These are phyloP conservation scores for Pochonia chlamydosporia DNA, from an alignment of 2,329 filamentous ascomycete genomes.

Conservation along the genomic window DNA sequence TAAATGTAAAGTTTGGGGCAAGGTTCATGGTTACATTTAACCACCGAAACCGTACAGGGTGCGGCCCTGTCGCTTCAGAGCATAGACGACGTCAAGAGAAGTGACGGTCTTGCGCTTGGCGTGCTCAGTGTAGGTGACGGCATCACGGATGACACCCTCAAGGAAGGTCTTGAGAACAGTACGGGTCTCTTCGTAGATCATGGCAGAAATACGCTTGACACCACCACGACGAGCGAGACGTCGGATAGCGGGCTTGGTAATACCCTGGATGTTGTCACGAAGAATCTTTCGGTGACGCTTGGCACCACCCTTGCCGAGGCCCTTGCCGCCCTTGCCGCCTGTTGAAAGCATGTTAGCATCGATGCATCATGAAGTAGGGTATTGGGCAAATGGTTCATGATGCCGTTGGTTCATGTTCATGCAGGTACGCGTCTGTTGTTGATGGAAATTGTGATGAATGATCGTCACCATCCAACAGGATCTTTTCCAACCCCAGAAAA, in stretches of 20 bases:
- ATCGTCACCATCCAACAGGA: not conserved
- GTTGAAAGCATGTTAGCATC: slow-evolving; percentile 38
- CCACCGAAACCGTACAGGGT: slow-evolving; percentile 88
- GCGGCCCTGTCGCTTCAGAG: slow-evolving; percentile 63
- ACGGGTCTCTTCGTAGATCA: slow-evolving; percentile 77
- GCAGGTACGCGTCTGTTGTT: not conserved
- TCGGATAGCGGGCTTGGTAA: slow-evolving; percentile 96
- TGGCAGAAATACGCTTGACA: slow-evolving; percentile 99
- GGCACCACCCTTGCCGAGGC: slow-evolving; percentile 95
- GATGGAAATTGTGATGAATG: not conserved
- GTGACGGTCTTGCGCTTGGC: slow-evolving; percentile 78
- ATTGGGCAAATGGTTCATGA: not conserved
- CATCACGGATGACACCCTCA: slow-evolving; percentile 69
- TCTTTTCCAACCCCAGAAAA: too few species aligned
- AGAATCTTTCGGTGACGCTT: slow-evolving; percentile 99
- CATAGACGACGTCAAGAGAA: slow-evolving; percentile 62
- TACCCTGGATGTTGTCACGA: slow-evolving; percentile 99
- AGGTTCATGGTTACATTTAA: slow-evolving; percentile 41
- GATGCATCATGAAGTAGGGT: not conserved
- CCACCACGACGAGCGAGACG: slow-evolving; percentile 98
- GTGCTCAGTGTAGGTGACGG: slow-evolving; percentile 74
- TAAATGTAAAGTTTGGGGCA: not conserved
- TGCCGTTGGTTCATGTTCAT: not conserved
- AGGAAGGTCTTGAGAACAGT: slow-evolving; percentile 75
- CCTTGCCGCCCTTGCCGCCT: slow-evolving; percentile 96